phyloP scores from a whole-genome alignment of 352 stramenopile genomes.

The Globisporangium middletonii region DNA sequence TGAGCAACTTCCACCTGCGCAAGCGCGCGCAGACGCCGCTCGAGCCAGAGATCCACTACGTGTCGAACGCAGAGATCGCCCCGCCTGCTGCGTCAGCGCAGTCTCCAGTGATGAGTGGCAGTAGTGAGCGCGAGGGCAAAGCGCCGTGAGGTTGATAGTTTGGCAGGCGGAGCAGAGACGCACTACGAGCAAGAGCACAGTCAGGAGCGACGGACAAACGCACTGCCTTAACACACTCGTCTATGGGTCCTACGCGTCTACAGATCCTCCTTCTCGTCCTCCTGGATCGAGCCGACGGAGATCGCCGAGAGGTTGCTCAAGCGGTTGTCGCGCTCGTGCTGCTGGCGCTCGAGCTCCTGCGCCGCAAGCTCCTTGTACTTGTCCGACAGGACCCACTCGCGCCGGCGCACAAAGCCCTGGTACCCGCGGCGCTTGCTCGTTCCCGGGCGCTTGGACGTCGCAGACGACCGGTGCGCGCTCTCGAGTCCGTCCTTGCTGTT shows the following conservation, averaged over 20 bases:
- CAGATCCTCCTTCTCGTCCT: constrained; percentile 24
- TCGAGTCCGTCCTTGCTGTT: constrained; percentile 18
- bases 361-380: constrained; percentile 37
- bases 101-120: too few species aligned
- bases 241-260: constrained; percentile 8
- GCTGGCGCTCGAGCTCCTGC: constrained; percentile 13
- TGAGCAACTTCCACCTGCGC: neutral
- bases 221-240: neutral
- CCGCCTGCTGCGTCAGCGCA: too few species aligned
- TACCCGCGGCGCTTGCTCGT: constrained; percentile 40
- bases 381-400: constrained; percentile 64
- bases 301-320: constrained; percentile 33
- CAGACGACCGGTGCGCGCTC: constrained; percentile 2
- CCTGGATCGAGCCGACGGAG: constrained; percentile 27
- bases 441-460: constrained; percentile 26
- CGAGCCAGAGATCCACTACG: constrained; percentile 1
- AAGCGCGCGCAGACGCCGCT: neutral
- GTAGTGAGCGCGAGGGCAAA: neutral
- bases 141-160: too few species aligned
- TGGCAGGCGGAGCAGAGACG: too few species aligned
- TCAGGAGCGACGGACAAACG: too few species aligned
- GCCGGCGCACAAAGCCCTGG: constrained; percentile 65
- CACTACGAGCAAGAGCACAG: neutral
- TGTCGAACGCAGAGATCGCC: neutral
- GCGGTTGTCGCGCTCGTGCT: constrained; percentile 14